Base-by-base conservation (phyloP, 2,329 filamentous ascomycete species). In the Arthrobotrys musiformis region DNA sequence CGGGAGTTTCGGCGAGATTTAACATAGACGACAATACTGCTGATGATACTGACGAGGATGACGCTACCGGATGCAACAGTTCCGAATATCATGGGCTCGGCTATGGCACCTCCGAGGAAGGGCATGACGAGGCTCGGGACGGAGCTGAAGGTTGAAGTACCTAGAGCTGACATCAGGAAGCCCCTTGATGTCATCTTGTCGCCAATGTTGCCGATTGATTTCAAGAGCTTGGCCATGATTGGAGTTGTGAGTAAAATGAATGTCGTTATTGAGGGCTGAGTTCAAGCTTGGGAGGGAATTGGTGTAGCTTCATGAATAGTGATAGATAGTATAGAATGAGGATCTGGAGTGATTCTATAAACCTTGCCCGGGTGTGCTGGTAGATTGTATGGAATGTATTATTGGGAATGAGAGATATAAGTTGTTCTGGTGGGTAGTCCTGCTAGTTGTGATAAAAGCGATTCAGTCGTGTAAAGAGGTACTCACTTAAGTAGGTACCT, bases 1-100 rank as follows among this genome's bases (percentile, higher is more conserved):
- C 73, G 73, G 40, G 73, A 70, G n/a, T 56, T 68, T 15, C 46
- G 50, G 22, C 73, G 73, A 44, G 64, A 67, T 69, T 67, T 77
- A 42, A 77, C 40, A 46, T 77, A 77, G n/a, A 77, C 37, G 4
- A 62, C 58, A 19, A 56, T 46, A 11, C 60, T 46, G 8, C 73
- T 50, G 19, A 58, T 24, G 11, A 35, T 15, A 42, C 50, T 62
- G 42, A 67, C 33, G n/a, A 24, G 26, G 17, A 70, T 19, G 2
- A 64, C 17, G 24, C 17, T 15, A 17, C 28, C 52, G 22, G 72
- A 66, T 6, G 46, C 26, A 15, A 70, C 52, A 6, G 60, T 33
- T 8, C 68, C 58, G 5, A 44, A 24, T 9, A 77, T 44, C 1
- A 66, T n/a, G 24, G 50, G 40, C 4, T 56, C 50, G 7, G 24